A percentile compares a stretch with the other conserved stretches of the same genome.
Evolutionary conservation across 2,329 filamentous ascomycete species (phyloP).

Genomic region (Beauveria varroae): DNA sequence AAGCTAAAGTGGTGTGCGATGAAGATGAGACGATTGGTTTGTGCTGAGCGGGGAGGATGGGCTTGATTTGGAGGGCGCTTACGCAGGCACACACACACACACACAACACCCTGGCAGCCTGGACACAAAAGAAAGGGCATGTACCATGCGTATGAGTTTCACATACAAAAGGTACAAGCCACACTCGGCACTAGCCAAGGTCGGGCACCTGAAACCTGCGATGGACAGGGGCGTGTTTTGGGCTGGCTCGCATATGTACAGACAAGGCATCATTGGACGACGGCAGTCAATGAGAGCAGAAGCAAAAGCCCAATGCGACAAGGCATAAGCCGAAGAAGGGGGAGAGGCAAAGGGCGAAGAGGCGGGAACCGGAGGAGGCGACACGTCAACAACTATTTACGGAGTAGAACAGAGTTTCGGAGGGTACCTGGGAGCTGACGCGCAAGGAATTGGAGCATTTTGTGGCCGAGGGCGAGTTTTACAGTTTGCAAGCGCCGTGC

Average conservation of each 20-base stretch:
- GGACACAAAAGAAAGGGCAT: neutral
- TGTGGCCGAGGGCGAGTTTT: neutral
- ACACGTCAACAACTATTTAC: neutral
- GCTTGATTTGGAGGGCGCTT: neutral
- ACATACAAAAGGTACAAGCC: neutral
- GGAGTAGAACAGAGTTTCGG: neutral
- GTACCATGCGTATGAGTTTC: neutral
- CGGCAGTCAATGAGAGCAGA: neutral
- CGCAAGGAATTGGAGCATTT: too few species aligned
- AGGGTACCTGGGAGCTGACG: neutral
- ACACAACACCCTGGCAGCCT: too few species aligned
- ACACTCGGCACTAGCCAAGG: neutral
- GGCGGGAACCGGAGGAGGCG: neutral
- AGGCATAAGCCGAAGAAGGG: neutral
- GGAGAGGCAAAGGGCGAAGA: neutral
- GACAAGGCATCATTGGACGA: neutral
- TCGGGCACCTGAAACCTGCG: neutral
- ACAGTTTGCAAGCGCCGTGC: neutral
- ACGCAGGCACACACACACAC: neutral
- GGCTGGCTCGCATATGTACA: neutral
- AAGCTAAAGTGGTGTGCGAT: neutral
- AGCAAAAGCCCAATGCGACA: neutral
- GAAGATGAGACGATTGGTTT: neutral
- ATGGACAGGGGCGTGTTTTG: conserved; percentile 3
- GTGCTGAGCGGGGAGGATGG: neutral